These are phyloP conservation scores for Simmondsia chinensis DNA, from an alignment of 148 eudicot genomes.

Conservation along the genomic window DNA sequence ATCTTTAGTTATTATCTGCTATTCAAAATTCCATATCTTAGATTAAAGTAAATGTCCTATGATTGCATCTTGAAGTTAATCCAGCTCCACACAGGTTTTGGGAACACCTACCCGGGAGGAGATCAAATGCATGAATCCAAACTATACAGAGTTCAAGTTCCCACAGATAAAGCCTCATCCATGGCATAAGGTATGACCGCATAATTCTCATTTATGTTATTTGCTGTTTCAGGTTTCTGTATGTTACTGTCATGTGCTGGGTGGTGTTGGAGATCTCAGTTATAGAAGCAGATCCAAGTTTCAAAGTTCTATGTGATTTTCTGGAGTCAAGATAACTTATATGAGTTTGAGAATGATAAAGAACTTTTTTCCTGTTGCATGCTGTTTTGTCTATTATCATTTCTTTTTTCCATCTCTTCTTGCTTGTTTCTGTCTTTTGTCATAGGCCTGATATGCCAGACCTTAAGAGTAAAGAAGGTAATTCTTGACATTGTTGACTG, in stretches of 20 bases:
- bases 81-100: slow-evolving; percentile 50
- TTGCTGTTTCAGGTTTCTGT: background rate
- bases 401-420: too few relatives aligned
- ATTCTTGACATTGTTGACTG: too few relatives aligned
- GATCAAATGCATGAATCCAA: slow-evolving; percentile 98
- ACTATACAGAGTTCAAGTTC: slow-evolving; percentile 92
- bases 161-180: slow-evolving; percentile 99
- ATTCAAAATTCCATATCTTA: background rate
- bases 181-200: slow-evolving; percentile 80
- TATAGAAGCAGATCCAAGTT: too few relatives aligned
- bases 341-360: too few relatives aligned
- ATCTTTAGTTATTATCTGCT: slow-evolving; percentile 1
- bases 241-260: background rate
- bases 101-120: slow-evolving; percentile 99
- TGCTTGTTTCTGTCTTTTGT: too few relatives aligned
- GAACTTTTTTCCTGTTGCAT: too few relatives aligned
- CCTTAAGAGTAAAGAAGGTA: too few relatives aligned
- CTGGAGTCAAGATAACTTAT: too few relatives aligned
- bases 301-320: too few relatives aligned
- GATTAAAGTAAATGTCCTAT: too few relatives aligned
- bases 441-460: too few relatives aligned
- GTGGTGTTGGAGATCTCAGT: background rate
- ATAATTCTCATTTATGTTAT: background rate
- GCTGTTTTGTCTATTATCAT: too few relatives aligned
- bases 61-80: background rate